phyloP scores from a whole-genome alignment of 2,329 filamentous ascomycete species.

The Monilinia polystroma region DNA sequence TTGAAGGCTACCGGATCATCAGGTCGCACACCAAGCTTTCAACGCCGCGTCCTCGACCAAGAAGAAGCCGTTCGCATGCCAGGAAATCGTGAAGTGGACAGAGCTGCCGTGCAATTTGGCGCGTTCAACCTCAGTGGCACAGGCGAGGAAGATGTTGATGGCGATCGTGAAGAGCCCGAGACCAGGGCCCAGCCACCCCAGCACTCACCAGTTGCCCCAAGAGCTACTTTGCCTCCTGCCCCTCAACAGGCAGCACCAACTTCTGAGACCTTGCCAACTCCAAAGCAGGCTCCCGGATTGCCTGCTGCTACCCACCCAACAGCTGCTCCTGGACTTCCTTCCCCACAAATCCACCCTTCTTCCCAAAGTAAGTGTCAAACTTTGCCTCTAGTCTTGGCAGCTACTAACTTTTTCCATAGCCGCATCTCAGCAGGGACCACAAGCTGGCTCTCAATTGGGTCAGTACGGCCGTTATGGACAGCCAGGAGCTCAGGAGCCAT shows the following conservation, averaged over 20 bases:
- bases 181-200: conserved; percentile 90
- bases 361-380: conserved; percentile 39
- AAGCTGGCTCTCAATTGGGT: conserved; percentile 47
- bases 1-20: conserved; percentile 68
- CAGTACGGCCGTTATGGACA: conserved; percentile 67
- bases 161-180: conserved; percentile 91
- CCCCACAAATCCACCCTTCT: conserved; percentile 41
- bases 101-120: conserved; percentile 91
- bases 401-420: conserved; percentile 12
- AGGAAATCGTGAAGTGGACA: conserved; percentile 90
- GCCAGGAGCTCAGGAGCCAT: conserved; percentile 56
- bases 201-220: conserved; percentile 84
- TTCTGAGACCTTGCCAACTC: conserved; percentile 55
- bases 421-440: conserved; percentile 38
- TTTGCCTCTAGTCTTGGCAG: background rate
- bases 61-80: conserved; percentile 99
- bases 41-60: conserved; percentile 86
- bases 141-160: conserved; percentile 81
- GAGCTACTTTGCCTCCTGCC: conserved; percentile 80
- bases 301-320: conserved; percentile 50
- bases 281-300: conserved; percentile 46
- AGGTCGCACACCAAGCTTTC: conserved; percentile 73
- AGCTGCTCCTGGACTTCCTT: conserved; percentile 41
- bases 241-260: conserved; percentile 51
- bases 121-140: conserved; percentile 85